phyloP scores from a whole-genome alignment of 2,329 filamentous ascomycete species.

The Stagonosporopsis tanaceti region DNA sequence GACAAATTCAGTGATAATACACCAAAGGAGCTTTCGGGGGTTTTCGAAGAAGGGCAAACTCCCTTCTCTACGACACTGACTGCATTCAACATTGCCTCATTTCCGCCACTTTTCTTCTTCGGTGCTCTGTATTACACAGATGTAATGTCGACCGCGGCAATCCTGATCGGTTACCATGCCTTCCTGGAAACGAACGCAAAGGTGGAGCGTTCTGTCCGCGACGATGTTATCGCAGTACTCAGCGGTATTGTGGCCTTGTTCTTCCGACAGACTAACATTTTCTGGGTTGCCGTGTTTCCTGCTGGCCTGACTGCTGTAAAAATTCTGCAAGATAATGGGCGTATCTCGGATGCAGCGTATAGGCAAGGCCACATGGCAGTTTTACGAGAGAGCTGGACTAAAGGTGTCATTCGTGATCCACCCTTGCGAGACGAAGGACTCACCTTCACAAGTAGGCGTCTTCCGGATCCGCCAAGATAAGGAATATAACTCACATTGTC shows the following conservation, averaged over 20 bases:
- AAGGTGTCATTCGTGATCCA: constrained; percentile 33
- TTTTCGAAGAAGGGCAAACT: constrained; percentile 39
- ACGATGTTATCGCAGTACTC: constrained; percentile 46
- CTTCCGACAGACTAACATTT: constrained; percentile 95
- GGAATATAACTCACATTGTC: not conserved
- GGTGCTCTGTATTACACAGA: constrained; percentile 96
- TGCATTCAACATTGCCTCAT: constrained; percentile 81
- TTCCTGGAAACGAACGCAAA: constrained; percentile 41
- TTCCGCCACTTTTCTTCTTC: constrained; percentile 95
- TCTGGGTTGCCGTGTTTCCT: constrained; percentile 87
- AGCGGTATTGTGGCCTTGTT: constrained; percentile 72
- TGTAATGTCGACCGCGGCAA: constrained; percentile 78
- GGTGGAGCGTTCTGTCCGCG: constrained; percentile 21
- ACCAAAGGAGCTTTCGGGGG: not conserved
- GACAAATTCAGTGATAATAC: not conserved
- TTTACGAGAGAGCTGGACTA: constrained; percentile 33
- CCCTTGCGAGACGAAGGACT: constrained; percentile 33
- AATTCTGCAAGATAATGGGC: constrained; percentile 30
- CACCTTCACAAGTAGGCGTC: constrained; percentile 8
- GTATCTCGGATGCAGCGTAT: not conserved
- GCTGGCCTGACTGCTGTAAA: constrained; percentile 59
- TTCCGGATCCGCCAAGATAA: too few relatives aligned
- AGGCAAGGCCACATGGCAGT: constrained; percentile 8
- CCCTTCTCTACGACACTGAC: constrained; percentile 59
- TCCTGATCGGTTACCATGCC: constrained; percentile 72